Evolutionary conservation across 352 stramenopile genomes (phyloP).

Genomic region (Hyaloperonospora brassicae): DNA sequence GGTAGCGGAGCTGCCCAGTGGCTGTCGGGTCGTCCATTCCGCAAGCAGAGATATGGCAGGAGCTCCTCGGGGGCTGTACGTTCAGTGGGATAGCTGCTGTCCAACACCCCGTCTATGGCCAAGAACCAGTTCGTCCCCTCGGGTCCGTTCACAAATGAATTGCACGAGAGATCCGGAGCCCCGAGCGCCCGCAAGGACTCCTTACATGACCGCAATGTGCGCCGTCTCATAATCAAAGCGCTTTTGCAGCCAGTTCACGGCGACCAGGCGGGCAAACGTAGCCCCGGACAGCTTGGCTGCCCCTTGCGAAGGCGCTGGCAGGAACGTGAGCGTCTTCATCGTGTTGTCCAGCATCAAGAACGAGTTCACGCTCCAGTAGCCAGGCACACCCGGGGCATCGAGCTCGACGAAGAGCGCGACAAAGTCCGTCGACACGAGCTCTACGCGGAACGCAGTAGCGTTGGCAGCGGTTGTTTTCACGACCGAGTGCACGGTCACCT

Average conservation of each 20-base stretch:
- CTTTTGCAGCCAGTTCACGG: constrained; percentile 68
- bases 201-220: too few species aligned
- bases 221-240: constrained; percentile 28
- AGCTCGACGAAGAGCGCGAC: constrained; percentile 78
- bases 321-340: constrained; percentile 47
- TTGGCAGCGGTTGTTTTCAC: constrained; percentile 9
- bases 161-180: too few species aligned
- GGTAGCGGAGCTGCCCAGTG: constrained; percentile 25
- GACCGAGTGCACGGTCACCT: constrained; percentile 20
- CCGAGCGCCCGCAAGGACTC: too few species aligned
- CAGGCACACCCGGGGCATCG: constrained; percentile 32
- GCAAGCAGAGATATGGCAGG: constrained; percentile 1
- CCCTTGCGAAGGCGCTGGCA: constrained; percentile 9
- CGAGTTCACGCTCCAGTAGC: constrained; percentile 66
- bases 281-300: constrained; percentile 17
- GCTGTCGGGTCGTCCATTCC: constrained; percentile 11
- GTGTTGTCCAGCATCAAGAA: constrained; percentile 63
- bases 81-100: not conserved
- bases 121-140: too few species aligned
- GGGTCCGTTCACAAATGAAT: too few species aligned
- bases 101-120: not conserved
- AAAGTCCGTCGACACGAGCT: constrained; percentile 37
- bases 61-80: not conserved
- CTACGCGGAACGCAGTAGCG: constrained; percentile 32
- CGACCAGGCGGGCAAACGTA: constrained; percentile 31